Evolutionary conservation across 345 rosid species (phyloP).

Genomic region (Eucalyptus shirleyi): DNA sequence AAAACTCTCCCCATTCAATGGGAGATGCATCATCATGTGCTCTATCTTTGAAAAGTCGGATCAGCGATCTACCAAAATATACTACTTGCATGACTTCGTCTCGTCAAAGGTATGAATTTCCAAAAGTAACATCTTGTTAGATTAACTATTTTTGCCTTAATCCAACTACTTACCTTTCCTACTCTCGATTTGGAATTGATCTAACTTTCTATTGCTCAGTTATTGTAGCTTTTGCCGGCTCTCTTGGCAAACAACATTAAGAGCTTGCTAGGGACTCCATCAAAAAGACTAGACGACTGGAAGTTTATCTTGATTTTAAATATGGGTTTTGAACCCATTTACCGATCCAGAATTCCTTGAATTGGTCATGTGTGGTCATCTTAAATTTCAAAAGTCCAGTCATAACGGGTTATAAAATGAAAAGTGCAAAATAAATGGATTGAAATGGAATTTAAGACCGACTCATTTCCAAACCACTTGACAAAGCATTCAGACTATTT

Average conservation of each 20-base stretch:
- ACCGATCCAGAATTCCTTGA: rapidly evolving
- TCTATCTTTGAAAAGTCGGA: not conserved
- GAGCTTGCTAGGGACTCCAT: not conserved
- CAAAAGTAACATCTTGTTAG: not conserved
- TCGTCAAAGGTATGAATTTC: not conserved
- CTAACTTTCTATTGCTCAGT: not conserved
- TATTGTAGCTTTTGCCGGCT: not conserved
- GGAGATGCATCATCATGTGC: not conserved
- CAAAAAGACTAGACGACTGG: not conserved
- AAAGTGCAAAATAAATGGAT: not conserved
- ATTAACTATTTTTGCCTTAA: not conserved
- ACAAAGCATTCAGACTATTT: not conserved
- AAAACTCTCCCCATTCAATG: rapidly evolving
- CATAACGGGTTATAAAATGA: not conserved
- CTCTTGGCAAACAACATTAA: rapidly evolving
- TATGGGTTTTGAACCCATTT: not conserved
- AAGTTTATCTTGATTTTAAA: rapidly evolving
- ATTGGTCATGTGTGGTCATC: rapidly evolving
- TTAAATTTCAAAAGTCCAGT: not conserved
- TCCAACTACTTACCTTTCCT: not conserved
- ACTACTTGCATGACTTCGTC: not conserved
- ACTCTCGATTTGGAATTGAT: not conserved
- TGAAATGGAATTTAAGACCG: not conserved
- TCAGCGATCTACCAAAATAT: not conserved
- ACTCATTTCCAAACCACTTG: not conserved